Base-by-base conservation (phyloP, 345 rosid species). In the Isatis tinctoria region DNA sequence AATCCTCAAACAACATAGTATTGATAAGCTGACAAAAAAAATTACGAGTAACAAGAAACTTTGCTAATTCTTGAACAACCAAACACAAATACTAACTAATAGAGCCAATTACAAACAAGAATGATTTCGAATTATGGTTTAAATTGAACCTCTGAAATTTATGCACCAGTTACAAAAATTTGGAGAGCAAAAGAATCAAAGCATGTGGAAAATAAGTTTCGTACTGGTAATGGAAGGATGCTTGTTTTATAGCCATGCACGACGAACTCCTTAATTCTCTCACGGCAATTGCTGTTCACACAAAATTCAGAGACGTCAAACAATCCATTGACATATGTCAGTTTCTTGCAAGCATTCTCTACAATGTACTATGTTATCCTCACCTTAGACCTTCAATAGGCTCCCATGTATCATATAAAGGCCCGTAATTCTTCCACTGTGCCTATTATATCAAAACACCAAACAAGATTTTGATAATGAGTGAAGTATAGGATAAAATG, bases 321-420 rank as follows among this genome's bases (percentile, higher is more conserved):
- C 44, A 30, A 73, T 9, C 51, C 24, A 54, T 39, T n/a, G 20
- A 48, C 30, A 44, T 28, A 16, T 45, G 47, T 12, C n/a, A 56
- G 24, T 4, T 9, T 8, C 13, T 44, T 22, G 18, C 58, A 69
- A 9, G 14, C 9, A 26, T 20, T 36, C 37, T 48, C 36, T 39
- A 24, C 20, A 22, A 44, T 16, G 13, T 22, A 52, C 6, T 27
- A n/a, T 22, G 17, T 37, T 26, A 30, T 57, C 8, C 81, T 72
- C 70, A 90, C 96, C 87, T 57, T 18, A 90, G 75, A 2, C 91
- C 88, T 2, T 79, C 77, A 4, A 82, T 54, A 8, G 95, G 93
- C 48, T 90, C 98, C 96, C 93, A 90, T 0, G 90, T 62, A 58
- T 90, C 90, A 53, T 83, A 67, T 9, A 70, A 76, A 6, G 87